Evolutionary conservation across 371 early-diverging fungal genomes (phyloP), one percentile per base, ranked within the genome.

Genomic region (Zopfochytrium polystomum): DNA sequence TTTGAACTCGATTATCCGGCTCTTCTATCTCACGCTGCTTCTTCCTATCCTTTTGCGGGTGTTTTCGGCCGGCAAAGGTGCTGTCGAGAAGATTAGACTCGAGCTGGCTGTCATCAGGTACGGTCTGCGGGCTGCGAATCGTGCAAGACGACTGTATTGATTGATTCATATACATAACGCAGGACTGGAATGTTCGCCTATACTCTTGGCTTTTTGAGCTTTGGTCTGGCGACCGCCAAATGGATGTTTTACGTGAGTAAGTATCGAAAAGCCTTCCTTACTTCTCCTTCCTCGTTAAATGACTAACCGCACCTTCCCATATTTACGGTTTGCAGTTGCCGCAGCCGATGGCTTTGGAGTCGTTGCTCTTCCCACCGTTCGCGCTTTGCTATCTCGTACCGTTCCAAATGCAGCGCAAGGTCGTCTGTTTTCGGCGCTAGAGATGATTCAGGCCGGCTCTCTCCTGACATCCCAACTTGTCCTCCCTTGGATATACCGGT

Each of bases 351-450:
- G 70, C 1, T 67, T 70, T 31, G 73, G 64, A 20, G 52, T 61
- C 9, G 58, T 67, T 15, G 67, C 70, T 18, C 54, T 64, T 15
- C 73, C 73, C 25, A 69, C 66, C 25, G 46, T 70, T 31, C 66
- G 73, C 15, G 32, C 60, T 20, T 46, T 73, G 20, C 65, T 71
- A 11, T 54, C 55, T 6, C 63, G 65, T 26, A 66, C 73, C 0
- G 55, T 60, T 13, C 62, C 73, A 3, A 30, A 50, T 2, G 20
- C 49, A 15, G 31, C 32, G 0, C 73, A 73, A 56, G 73, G 73
- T 38, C 70, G 62, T 0, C 62, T 73, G n/a, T 70, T 73, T 43
- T 60, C 73, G 13, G 35, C 47, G 44, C 29, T 70, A 13, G 67
- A 73, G 35, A 42, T 69, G 20, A 30, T 65, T 31, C 70, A 73